Base-by-base conservation (phyloP, 495 filamentous ascomycete species). In the Melanomma pulvis-pyrius region DNA sequence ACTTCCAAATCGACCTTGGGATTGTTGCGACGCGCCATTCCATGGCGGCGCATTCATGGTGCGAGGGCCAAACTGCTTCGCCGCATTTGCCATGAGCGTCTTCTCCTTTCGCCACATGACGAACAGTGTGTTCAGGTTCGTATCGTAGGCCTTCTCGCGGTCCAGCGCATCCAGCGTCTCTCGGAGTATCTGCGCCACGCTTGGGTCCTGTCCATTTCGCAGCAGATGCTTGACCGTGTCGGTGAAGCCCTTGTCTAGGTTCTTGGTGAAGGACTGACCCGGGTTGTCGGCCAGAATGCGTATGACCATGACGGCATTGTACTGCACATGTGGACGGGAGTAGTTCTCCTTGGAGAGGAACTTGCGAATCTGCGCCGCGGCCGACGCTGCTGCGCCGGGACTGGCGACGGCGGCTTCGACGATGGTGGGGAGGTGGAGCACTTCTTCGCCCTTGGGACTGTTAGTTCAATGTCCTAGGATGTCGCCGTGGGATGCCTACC, bases 301-400 rank as follows among this genome's bases (percentile, higher is more conserved):
- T 59, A 93, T 84, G 53, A 99, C 82, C 96, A 98, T 99, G 70
- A 98, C 89, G 56, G 90, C 89, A 79, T 98, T 97, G 81, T 96
- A 97, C 78, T 98, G 94, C 41, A 87, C 84, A 62, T 90, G 84
- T 21, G 87, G 85, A 32, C 82, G 79, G 26, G 79, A 75, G 66
- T 76, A 80, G 74, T 88, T 83, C 49, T 93, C 89, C 44, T 83
- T 85, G 41, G 85, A 82, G 46, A 98, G 82, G 73, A 89, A 92
- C 72, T 92, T 93, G 73, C 91, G 88, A 73, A 98, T 90, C 60
- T 87, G 79, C 59, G 82, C 73, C 47, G 91, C 90, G 60, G 90
- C 88, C 70, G 91, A 89, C 58, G 85, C 84, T 30, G 93, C 92
- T 22, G 96, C 96, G 30, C 79, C 79, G 12, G 94, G 92, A 49